A percentile compares a stretch with the other conserved stretches of the same genome.
phyloP scores from a whole-genome alignment of 2,329 filamentous ascomycete genomes.

The Calonectria leucothoes region DNA sequence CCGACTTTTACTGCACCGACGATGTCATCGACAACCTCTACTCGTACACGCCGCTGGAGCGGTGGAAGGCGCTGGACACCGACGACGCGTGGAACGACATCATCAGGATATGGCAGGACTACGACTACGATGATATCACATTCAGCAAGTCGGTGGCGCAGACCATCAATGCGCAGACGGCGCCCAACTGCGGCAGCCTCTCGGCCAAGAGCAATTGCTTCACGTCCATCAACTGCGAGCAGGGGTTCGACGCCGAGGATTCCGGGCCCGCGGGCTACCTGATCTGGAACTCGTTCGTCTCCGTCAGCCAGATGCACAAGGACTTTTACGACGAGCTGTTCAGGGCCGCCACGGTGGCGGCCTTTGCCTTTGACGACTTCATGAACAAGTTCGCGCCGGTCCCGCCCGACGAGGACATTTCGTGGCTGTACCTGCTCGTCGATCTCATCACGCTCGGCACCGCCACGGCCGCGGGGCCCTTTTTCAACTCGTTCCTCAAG shows the following conservation, averaged over 20 bases:
- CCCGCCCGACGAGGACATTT: background rate
- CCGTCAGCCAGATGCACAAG: background rate
- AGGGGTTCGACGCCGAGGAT: background rate
- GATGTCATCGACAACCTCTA: background rate
- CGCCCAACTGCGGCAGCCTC: background rate
- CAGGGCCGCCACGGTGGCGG: background rate
- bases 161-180: background rate
- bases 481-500: background rate
- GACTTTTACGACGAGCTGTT: background rate
- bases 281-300: background rate
- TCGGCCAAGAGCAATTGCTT: background rate
- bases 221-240: background rate
- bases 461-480: background rate
- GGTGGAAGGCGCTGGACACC: background rate
- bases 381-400: background rate
- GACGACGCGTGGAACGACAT: background rate
- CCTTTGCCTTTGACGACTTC: background rate
- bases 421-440: background rate
- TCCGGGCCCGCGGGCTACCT: background rate
- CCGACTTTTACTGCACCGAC: background rate
- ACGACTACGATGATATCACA: background rate
- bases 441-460: background rate
- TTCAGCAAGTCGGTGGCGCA: background rate
- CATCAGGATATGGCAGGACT: background rate
- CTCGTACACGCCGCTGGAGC: background rate